A percentile compares a stretch with the other conserved stretches of the same genome.
Evolutionary conservation across 2,329 filamentous ascomycete species (phyloP).

Genomic region (Blumeriella jaapii): DNA sequence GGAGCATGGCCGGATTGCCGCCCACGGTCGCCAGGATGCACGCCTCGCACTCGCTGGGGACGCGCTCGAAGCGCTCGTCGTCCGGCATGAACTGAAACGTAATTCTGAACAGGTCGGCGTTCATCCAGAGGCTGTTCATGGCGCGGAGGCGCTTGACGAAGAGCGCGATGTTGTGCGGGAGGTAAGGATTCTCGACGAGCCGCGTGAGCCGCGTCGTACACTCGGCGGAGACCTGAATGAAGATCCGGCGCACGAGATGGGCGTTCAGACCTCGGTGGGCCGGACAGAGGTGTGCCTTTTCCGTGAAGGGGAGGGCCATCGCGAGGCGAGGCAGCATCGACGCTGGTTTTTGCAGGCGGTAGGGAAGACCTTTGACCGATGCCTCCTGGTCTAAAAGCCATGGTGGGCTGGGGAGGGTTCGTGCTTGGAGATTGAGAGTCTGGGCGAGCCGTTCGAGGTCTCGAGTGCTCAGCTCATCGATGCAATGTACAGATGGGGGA

Average conservation of each 20-base stretch:
- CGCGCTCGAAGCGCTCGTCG: slow-evolving; percentile 20
- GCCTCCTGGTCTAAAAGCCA: slow-evolving; percentile 13
- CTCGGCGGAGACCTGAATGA: slow-evolving; percentile 33
- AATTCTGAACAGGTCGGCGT: slow-evolving; percentile 27
- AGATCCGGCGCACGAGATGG: slow-evolving; percentile 34
- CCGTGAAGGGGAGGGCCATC: slow-evolving; percentile 4
- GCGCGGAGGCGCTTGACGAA: slow-evolving; percentile 14
- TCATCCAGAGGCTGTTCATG: slow-evolving; percentile 28
- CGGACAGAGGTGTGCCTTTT: slow-evolving; percentile 30
- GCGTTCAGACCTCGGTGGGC: slow-evolving; percentile 33
- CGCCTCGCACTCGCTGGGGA: slow-evolving; percentile 37
- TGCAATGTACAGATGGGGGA: slow-evolving; percentile 2
- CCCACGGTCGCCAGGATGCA: slow-evolving; percentile 41
- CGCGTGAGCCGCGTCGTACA: slow-evolving; percentile 27
- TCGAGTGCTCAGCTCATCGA: slow-evolving; percentile 1
- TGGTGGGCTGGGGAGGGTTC: not conserved
- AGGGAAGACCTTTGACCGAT: slow-evolving; percentile 9
- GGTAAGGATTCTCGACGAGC: slow-evolving; percentile 17
- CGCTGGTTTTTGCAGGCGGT: slow-evolving; percentile 8
- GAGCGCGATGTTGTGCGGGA: slow-evolving; percentile 3
- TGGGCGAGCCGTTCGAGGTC: slow-evolving; percentile 8
- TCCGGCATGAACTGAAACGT: slow-evolving; percentile 26
- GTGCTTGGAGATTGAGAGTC: slow-evolving; percentile 7
- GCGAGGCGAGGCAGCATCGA: slow-evolving; percentile 10
- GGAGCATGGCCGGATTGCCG: slow-evolving; percentile 31